These are phyloP conservation scores for Thelonectria blattea DNA, from an alignment of 2,329 filamentous ascomycete genomes.

Conservation along the genomic window DNA sequence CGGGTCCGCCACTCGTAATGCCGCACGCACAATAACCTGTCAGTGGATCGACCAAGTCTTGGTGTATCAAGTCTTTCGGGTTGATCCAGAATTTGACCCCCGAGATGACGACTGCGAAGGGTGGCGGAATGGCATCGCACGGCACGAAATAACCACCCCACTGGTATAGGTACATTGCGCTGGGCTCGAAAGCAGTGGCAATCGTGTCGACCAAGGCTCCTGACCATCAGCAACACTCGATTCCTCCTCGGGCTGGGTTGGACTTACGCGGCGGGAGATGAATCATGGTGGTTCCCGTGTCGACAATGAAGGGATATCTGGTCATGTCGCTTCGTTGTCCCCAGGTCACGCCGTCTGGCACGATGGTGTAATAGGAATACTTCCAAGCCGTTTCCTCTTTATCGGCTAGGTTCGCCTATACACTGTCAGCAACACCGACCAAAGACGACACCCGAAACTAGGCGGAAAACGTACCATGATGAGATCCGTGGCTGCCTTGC, in stretches of 20 bases:
- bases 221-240: slow-evolving; percentile 3
- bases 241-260: neutral
- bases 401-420: slow-evolving; percentile 51
- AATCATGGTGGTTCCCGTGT: slow-evolving; percentile 59
- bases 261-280: slow-evolving; percentile 56
- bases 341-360: slow-evolving; percentile 55
- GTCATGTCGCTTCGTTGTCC: slow-evolving; percentile 49
- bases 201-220: slow-evolving; percentile 55
- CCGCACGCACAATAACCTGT: slow-evolving; percentile 57
- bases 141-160: slow-evolving; percentile 56
- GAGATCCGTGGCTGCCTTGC: slow-evolving; percentile 47
- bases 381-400: slow-evolving; percentile 48
- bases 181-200: slow-evolving; percentile 53
- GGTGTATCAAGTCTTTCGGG: slow-evolving; percentile 55
- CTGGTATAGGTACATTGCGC: slow-evolving; percentile 53
- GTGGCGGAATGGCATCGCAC: slow-evolving; percentile 54
- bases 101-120: slow-evolving; percentile 53
- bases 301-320: slow-evolving; percentile 57
- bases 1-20: slow-evolving; percentile 51
- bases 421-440: slow-evolving; percentile 3
- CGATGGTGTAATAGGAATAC: slow-evolving; percentile 60
- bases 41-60: slow-evolving; percentile 49
- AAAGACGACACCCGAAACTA: neutral
- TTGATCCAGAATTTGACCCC: slow-evolving; percentile 54
- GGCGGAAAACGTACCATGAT: slow-evolving; percentile 49